phyloP scores from a whole-genome alignment of 1,284 basidiomycete genomes.

The Uromyces viciae-fabae region DNA sequence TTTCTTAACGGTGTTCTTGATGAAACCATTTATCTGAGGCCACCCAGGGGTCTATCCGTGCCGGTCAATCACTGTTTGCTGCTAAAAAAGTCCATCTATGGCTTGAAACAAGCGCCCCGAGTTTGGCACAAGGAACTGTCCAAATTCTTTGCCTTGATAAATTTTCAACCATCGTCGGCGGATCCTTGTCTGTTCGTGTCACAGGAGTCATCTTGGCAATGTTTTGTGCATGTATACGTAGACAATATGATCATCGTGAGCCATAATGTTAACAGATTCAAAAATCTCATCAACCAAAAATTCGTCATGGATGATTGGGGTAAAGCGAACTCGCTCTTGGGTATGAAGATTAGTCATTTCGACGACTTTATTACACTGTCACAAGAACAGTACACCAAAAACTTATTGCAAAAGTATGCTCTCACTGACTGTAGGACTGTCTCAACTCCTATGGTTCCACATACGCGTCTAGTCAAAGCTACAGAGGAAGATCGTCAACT shows the following conservation, averaged over 20 bases:
- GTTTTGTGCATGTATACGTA: conserved; percentile 5
- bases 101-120: not conserved
- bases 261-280: not conserved
- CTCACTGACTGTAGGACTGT: not conserved
- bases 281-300: not conserved
- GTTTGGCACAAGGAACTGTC: not conserved
- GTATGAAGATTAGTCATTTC: not conserved
- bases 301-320: conserved; percentile 23
- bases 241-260: conserved; percentile 10
- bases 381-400: not conserved
- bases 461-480: not conserved
- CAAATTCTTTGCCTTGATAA: not conserved
- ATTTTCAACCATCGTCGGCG: not conserved
- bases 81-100: conserved; percentile 8
- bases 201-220: not conserved
- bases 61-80: not conserved
- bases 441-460: not conserved
- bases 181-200: conserved; percentile 24
- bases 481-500: not conserved
- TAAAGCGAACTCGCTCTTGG: not conserved
- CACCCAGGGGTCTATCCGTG: not conserved
- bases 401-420: not conserved
- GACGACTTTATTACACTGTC: not conserved
- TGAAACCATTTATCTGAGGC: not conserved
- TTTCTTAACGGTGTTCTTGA: not conserved